Percentiles rank a stretch among this genome's conserved stretches.
phyloP scores from a whole-genome alignment of 306 rosid genomes.

The Alnus glutinosa region DNA sequence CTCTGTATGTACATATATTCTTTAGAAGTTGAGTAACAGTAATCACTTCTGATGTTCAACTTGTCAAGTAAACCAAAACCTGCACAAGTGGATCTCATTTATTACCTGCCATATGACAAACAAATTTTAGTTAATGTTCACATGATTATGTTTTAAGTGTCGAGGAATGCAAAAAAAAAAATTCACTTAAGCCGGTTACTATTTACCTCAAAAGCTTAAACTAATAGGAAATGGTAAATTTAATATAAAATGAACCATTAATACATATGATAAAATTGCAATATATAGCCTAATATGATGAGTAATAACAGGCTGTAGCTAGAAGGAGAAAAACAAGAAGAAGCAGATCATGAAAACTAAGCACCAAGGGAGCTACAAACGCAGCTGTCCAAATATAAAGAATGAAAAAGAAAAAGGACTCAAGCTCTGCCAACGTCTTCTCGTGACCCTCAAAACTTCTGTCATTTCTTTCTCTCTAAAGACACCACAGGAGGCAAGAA shows the following conservation, averaged over 20 bases:
- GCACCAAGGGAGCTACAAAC: no score
- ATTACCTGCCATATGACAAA: background rate
- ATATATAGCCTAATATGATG: no score
- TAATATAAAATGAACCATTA: background rate
- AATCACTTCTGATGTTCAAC: background rate
- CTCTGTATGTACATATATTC: background rate
- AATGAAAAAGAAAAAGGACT: no score
- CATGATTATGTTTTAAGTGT: background rate
- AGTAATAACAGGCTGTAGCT: no score
- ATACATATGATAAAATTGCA: background rate
- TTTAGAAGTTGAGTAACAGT: background rate
- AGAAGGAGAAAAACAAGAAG: no score
- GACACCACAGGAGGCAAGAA: no score
- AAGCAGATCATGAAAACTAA: no score
- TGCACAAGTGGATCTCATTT: background rate
- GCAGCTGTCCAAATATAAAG: no score
- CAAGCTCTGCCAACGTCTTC: no score
- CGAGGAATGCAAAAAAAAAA: background rate
- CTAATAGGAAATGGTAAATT: no score
- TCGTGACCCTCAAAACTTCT: no score
- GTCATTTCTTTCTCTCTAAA: no score
- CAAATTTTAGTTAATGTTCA: background rate
- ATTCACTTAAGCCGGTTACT: background rate
- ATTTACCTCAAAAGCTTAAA: background rate
- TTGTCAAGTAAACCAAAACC: background rate